Conservation (phyloP, 305 asterid genomes). For the Caryopteris hybrid region DNA sequence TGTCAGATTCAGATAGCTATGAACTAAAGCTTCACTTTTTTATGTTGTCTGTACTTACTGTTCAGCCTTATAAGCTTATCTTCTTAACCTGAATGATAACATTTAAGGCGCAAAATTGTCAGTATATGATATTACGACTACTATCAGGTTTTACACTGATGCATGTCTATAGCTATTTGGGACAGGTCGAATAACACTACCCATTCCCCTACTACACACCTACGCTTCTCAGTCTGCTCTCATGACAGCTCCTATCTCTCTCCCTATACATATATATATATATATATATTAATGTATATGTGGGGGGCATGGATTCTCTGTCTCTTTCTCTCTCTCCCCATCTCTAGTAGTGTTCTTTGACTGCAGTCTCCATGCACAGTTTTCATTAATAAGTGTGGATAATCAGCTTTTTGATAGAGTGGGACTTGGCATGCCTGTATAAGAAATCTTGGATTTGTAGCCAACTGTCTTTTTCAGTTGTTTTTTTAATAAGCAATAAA, state of each 20-base stretch:
- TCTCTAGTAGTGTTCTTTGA: not conserved
- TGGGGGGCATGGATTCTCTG: no score
- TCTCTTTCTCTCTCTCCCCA: not conserved
- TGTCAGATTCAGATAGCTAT: no score
- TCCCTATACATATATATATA: not conserved
- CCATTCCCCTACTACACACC: slow-evolving; percentile 4
- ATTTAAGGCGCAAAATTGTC: no score
- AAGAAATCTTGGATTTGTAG: slow-evolving; percentile 21
- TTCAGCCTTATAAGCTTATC: no score
- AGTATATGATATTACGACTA: no score
- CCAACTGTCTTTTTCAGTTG: not conserved
- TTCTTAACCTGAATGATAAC: no score
- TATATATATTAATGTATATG: no score
- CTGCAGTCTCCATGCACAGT: slow-evolving; percentile 22
- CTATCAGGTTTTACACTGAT: no score
- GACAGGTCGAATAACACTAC: slow-evolving; percentile 20
- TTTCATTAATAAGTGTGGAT: slow-evolving; percentile 1
- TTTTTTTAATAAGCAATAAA: not conserved
- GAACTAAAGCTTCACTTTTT: no score
- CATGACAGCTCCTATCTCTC: not conserved
- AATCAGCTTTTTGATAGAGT: slow-evolving; percentile 8
- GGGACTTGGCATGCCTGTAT: slow-evolving; percentile 32
- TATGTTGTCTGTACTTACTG: no score
- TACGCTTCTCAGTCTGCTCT: not conserved
- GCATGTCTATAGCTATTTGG: not conserved